phyloP scores from a whole-genome alignment of 441 rosid species.

The Cnidoscolus chayamansa region DNA sequence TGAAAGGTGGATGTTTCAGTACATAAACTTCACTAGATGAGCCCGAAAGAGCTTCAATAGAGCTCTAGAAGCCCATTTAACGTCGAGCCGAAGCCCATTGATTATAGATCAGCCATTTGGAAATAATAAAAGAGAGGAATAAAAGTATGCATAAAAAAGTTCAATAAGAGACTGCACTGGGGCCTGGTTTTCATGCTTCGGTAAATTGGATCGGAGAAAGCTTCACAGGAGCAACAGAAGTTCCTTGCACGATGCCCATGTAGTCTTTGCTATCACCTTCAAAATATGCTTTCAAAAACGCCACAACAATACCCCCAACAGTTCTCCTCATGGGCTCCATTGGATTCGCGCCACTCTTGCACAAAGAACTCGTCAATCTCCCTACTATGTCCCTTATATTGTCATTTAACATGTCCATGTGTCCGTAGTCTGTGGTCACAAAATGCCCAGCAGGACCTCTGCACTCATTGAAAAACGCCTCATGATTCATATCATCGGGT shows the following conservation, averaged over 20 bases:
- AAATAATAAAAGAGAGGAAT: background rate
- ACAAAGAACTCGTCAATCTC: slow-evolving; percentile 17
- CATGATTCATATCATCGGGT: slow-evolving; percentile 37
- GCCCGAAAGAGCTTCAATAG: too few relatives aligned
- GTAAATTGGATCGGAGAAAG: slow-evolving; percentile 27
- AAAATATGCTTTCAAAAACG: slow-evolving; percentile 36
- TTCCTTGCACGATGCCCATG: slow-evolving; percentile 25
- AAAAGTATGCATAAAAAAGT: too few relatives aligned
- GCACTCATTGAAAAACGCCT: slow-evolving; percentile 45
- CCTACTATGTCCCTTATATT: slow-evolving; percentile 21
- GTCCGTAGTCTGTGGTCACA: slow-evolving; percentile 42
- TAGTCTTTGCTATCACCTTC: slow-evolving; percentile 29
- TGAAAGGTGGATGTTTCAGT: too few relatives aligned
- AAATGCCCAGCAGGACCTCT: slow-evolving; percentile 35
- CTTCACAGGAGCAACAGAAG: slow-evolving; percentile 35
- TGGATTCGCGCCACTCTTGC: slow-evolving; percentile 34
- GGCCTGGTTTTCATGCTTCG: background rate
- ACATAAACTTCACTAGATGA: too few relatives aligned
- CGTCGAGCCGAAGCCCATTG: too few relatives aligned
- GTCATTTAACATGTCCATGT: slow-evolving; percentile 52
- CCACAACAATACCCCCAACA: slow-evolving; percentile 45
- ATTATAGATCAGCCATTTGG: too few relatives aligned
- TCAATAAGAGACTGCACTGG: too few relatives aligned
- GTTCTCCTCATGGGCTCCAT: slow-evolving; percentile 41
- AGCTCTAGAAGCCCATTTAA: too few relatives aligned